Conservation (phyloP, 352 stramenopile species). For the Phytophthora brassicae region DNA sequence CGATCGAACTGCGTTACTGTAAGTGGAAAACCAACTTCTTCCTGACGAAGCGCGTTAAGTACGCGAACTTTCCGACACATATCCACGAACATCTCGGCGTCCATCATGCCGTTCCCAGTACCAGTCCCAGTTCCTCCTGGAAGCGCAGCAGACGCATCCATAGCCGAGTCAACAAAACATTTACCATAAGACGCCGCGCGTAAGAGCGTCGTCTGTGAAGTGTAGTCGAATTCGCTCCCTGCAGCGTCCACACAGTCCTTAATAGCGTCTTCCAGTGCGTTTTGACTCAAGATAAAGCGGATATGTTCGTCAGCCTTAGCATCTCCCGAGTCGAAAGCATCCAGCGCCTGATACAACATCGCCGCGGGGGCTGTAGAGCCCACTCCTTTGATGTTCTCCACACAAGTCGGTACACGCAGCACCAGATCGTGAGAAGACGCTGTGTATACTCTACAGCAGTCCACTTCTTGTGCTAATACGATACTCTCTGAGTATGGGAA, state of each 20-base stretch:
- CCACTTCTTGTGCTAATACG: conserved; percentile 63
- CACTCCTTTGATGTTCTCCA: conserved; percentile 88
- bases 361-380: conserved; percentile 85
- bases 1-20: conserved; percentile 83
- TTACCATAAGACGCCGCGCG: conserved; percentile 89
- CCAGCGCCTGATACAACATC: conserved; percentile 90
- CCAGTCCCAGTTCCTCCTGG: conserved; percentile 17
- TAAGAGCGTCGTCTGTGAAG: conserved; percentile 76
- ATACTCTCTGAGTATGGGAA: conserved; percentile 85
- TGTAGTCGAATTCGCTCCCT: conserved; percentile 85
- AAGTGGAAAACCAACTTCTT: conserved; percentile 78
- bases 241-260: conserved; percentile 88
- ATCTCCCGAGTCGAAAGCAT: conserved; percentile 87
- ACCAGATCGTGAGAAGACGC: conserved; percentile 80
- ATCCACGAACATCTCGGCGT: conserved; percentile 87
- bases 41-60: conserved; percentile 87
- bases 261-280: conserved; percentile 83
- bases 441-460: conserved; percentile 79
- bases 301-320: conserved; percentile 90
- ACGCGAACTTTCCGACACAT: conserved; percentile 89
- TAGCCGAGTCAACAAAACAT: conserved; percentile 80
- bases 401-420: conserved; percentile 78
- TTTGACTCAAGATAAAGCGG: conserved; percentile 81
- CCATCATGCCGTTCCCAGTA: conserved; percentile 39
- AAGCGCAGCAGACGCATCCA: conserved; percentile 38